phyloP scores from a whole-genome alignment of 305 asterid species.

The Petunia hybrid region DNA sequence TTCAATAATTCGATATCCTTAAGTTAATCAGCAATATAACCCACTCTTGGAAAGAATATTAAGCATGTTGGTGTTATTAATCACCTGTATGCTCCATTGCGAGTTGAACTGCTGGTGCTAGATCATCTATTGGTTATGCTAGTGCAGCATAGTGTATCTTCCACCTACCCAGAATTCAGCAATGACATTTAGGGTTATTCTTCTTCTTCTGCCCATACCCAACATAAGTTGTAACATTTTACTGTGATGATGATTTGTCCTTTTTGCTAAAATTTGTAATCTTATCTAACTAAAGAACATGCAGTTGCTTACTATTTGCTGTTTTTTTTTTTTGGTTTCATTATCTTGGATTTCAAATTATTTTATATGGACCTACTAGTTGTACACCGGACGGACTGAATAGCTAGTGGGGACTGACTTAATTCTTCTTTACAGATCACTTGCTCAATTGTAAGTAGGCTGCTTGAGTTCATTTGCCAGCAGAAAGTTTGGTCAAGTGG shows the following conservation, averaged over 20 bases:
- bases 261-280: slow-evolving; percentile 17
- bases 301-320: not conserved
- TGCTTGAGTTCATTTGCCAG: slow-evolving; percentile 63
- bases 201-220: not conserved
- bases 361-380: not conserved
- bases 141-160: not conserved
- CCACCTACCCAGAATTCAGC: not conserved
- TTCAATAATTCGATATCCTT: not conserved
- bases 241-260: not conserved
- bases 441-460: slow-evolving; percentile 54
- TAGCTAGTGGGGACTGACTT: slow-evolving; percentile 38
- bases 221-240: not conserved
- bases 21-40: not conserved
- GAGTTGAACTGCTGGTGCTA: not conserved
- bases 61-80: not conserved
- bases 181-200: not conserved
- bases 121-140: not conserved
- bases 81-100: not conserved
- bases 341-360: not conserved
- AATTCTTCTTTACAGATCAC: slow-evolving; percentile 61
- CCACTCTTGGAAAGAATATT: not conserved
- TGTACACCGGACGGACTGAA: not conserved
- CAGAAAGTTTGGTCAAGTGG: slow-evolving; percentile 46
- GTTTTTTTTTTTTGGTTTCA: not conserved
- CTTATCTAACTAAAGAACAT: not conserved